Conservation (phyloP, 257 asterid species). For the Nicotiana tomentosiformis region DNA sequence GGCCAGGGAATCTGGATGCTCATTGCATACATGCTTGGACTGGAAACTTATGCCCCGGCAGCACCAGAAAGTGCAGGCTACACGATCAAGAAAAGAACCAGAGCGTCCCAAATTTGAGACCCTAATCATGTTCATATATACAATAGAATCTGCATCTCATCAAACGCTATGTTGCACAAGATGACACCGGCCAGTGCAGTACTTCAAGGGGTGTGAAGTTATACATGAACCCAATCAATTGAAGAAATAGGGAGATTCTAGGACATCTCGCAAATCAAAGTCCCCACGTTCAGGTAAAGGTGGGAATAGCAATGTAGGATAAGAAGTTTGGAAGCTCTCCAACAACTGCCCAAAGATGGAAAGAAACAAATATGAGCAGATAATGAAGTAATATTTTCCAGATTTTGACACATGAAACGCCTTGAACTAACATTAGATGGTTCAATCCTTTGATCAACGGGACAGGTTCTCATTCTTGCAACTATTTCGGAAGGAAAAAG, state of each 20-base stretch:
- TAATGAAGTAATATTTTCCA: background rate
- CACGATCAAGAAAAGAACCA: background rate
- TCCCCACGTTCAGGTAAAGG: constrained; percentile 87
- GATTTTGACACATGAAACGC: background rate
- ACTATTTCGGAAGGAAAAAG: background rate
- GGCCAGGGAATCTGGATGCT: background rate
- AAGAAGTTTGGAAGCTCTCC: constrained; percentile 68
- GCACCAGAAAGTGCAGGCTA: background rate
- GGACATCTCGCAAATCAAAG: constrained; percentile 70
- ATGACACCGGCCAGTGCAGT: background rate
- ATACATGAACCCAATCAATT: constrained; percentile 35
- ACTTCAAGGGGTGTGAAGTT: background rate
- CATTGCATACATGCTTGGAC: background rate
- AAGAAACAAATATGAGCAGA: background rate
- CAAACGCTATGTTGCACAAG: background rate
- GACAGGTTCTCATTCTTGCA: background rate
- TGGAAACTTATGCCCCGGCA: background rate
- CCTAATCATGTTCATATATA: background rate
- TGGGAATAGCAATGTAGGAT: constrained; percentile 78
- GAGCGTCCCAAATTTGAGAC: background rate
- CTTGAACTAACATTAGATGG: background rate
- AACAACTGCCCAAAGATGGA: constrained; percentile 52
- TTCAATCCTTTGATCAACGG: background rate
- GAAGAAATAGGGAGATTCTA: constrained; percentile 84
- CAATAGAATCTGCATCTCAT: background rate